phyloP scores from a whole-genome alignment of 139 green algal genomes.

The Choricystis sp. region DNA sequence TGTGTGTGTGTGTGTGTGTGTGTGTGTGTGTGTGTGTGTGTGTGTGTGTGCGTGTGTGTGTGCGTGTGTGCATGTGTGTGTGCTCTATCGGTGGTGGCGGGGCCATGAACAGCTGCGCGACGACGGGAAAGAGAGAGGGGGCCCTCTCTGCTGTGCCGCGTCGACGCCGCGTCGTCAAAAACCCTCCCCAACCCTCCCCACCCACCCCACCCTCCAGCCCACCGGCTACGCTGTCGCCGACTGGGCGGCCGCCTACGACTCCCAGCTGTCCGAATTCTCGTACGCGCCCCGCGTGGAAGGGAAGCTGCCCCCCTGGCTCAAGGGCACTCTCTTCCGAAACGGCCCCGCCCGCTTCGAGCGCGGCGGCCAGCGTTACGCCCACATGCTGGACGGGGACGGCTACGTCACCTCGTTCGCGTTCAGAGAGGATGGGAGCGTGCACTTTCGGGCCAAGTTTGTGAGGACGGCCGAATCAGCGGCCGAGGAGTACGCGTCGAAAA shows the following conservation, averaged over 20 bases:
- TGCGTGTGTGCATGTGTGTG: too few species aligned
- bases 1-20: too few species aligned
- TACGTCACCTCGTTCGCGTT: constrained; percentile 9
- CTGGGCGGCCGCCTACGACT: neutral
- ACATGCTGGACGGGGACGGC: constrained; percentile 38
- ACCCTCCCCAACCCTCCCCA: too few species aligned
- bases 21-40: too few species aligned
- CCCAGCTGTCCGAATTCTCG: constrained; percentile 12
- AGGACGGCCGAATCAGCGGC: neutral
- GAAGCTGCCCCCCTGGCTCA: constrained; percentile 9
- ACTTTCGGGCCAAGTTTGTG: neutral
- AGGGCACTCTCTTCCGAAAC: constrained; percentile 30
- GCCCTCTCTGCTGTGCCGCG: too few species aligned
- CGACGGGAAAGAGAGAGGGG: too few species aligned
- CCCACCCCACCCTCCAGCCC: neutral
- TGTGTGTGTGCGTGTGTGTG: too few species aligned
- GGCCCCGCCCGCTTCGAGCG: constrained; percentile 21
- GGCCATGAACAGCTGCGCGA: too few species aligned
- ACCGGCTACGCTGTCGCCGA: neutral
- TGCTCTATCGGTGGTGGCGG: too few species aligned
- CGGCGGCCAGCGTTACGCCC: constrained; percentile 8
- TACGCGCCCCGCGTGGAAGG: constrained; percentile 16
- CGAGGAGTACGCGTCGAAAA: neutral
- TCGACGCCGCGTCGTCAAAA: too few species aligned
- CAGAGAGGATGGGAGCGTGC: neutral